Conservation (phyloP, 2,329 filamentous ascomycete species). For the Polychaeton citri region DNA sequence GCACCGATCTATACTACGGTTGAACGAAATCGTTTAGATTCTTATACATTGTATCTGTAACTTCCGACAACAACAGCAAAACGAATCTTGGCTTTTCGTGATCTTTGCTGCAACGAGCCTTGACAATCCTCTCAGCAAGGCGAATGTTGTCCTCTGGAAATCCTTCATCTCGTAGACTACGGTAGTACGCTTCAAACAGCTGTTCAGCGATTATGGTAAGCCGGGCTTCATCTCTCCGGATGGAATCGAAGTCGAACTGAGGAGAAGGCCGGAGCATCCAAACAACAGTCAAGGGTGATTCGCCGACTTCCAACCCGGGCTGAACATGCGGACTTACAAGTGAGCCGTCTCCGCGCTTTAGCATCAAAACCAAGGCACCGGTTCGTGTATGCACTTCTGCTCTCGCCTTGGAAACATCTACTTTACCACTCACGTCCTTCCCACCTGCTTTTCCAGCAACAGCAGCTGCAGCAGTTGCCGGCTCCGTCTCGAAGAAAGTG, state of each 20-base stretch:
- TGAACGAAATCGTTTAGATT: too few relatives aligned
- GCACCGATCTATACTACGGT: too few relatives aligned
- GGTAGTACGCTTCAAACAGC: conserved; percentile 10
- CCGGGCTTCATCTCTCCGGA: conserved; percentile 1
- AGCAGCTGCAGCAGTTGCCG: conserved; percentile 2
- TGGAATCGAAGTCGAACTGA: neutral
- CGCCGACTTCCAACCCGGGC: conserved; percentile 9
- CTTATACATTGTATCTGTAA: too few relatives aligned
- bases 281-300: conserved; percentile 10
- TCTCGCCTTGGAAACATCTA: conserved; percentile 2
- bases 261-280: conserved; percentile 12
- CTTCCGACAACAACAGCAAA: too few relatives aligned
- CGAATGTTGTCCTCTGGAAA: conserved; percentile 1
- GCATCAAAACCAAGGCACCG: conserved; percentile 10
- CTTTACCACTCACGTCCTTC: neutral
- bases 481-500: conserved; percentile 13
- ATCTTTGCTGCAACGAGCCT: conserved; percentile 4
- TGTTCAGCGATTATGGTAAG: conserved; percentile 2
- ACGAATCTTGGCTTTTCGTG: too few relatives aligned
- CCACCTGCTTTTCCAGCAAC: conserved; percentile 1
- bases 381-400: conserved; percentile 9
- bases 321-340: conserved; percentile 11
- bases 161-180: conserved; percentile 1
- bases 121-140: conserved; percentile 8
- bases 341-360: conserved; percentile 2